phyloP scores from a whole-genome alignment of 805 yeast genomes.

The Candida michaelii region DNA sequence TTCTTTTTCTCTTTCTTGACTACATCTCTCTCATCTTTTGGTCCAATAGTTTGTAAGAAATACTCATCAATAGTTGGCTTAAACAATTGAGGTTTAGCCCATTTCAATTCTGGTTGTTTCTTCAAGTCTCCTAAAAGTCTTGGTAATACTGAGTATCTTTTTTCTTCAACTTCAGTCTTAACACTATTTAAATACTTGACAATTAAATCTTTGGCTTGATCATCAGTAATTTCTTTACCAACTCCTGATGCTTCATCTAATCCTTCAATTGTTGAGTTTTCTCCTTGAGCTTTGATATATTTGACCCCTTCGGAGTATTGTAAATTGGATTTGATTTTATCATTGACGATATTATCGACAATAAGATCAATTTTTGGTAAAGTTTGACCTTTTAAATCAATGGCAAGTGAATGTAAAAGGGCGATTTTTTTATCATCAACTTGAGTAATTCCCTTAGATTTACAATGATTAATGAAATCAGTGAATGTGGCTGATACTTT shows the following conservation, averaged over 20 bases:
- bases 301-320: constrained; percentile 82
- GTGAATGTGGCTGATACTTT: constrained; percentile 75
- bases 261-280: constrained; percentile 44
- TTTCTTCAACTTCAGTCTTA: constrained; percentile 58
- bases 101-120: constrained; percentile 71
- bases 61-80: constrained; percentile 85
- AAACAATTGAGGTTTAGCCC: constrained; percentile 88
- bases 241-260: constrained; percentile 71
- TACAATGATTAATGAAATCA: constrained; percentile 51
- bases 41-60: constrained; percentile 75
- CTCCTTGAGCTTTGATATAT: constrained; percentile 53
- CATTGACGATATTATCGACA: constrained; percentile 61
- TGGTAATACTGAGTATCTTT: constrained; percentile 81
- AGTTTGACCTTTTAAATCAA: constrained; percentile 61
- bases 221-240: constrained; percentile 70
- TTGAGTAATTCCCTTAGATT: constrained; percentile 7
- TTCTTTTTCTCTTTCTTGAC: constrained; percentile 74
- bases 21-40: constrained; percentile 92
- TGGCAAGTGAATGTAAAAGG: constrained; percentile 75
- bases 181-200: constrained; percentile 57
- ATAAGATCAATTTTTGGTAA: constrained; percentile 50
- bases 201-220: constrained; percentile 61
- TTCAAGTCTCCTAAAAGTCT: constrained; percentile 74
- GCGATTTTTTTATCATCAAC: constrained; percentile 59
- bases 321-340: constrained; percentile 60